These are phyloP conservation scores for Hymenotorrendiella dingleyae DNA, from an alignment of 2,329 filamentous ascomycete species.

Conservation along the genomic window DNA sequence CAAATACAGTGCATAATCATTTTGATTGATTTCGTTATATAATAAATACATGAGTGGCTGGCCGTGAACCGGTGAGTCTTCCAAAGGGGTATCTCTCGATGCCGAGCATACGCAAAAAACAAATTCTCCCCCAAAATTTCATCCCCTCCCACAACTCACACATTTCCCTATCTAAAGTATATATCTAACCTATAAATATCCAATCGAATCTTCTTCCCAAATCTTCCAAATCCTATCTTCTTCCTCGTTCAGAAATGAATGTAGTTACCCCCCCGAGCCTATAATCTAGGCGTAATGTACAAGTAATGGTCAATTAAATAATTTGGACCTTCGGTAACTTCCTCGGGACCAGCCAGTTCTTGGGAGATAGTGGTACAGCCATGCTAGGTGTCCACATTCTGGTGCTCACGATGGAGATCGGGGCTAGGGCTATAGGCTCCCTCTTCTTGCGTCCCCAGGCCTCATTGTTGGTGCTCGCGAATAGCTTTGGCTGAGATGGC, in stretches of 20 bases:
- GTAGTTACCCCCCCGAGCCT: background rate
- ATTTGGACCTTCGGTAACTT: constrained; percentile 17
- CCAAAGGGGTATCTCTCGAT: constrained; percentile 4
- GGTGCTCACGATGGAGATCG: constrained; percentile 15
- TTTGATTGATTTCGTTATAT: constrained; percentile 5
- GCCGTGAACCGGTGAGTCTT: background rate
- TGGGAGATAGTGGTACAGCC: constrained; percentile 13
- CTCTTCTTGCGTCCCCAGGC: constrained; percentile 20
- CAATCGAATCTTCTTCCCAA: too few relatives aligned
- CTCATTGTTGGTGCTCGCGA: constrained; percentile 12
- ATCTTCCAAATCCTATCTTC: background rate
- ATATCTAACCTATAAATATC: too few relatives aligned
- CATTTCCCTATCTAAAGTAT: too few relatives aligned
- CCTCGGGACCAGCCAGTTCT: constrained; percentile 20
- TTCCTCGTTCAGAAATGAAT: background rate
- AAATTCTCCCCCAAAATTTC: background rate
- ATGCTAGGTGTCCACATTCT: constrained; percentile 18
- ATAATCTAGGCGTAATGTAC: too few relatives aligned
- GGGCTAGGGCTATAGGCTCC: constrained; percentile 5
- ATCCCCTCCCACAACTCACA: too few relatives aligned
- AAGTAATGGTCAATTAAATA: too few relatives aligned
- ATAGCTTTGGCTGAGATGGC: constrained; percentile 8
- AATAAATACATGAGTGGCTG: constrained; percentile 4
- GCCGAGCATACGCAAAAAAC: background rate
- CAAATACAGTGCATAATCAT: background rate